phyloP scores from a whole-genome alignment of 2,329 filamentous ascomycete species.

The Neopestalotiopsis rosae region DNA sequence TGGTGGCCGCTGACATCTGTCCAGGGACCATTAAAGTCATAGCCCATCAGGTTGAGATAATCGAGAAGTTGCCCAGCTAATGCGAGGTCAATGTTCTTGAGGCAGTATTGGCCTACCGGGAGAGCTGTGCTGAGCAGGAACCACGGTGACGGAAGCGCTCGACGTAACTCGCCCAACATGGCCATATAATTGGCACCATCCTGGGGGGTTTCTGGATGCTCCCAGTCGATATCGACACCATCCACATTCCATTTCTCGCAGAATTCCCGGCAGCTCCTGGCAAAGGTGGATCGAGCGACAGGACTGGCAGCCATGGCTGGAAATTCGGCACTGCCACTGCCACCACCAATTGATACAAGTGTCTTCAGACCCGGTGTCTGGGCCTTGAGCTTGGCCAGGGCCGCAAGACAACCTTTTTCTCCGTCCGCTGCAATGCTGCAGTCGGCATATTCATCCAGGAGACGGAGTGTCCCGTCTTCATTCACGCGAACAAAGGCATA shows the following conservation, averaged over 20 bases:
- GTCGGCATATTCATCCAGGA: conserved; percentile 70
- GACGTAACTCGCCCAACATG: conserved; percentile 60
- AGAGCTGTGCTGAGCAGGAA: conserved; percentile 68
- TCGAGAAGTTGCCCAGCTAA: conserved; percentile 60
- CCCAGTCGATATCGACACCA: conserved; percentile 74
- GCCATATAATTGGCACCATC: conserved; percentile 63
- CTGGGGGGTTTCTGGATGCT: conserved; percentile 60
- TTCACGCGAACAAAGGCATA: conserved; percentile 61
- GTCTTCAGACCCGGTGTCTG: conserved; percentile 62
- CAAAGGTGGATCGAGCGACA: conserved; percentile 57
- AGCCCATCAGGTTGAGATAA: conserved; percentile 71
- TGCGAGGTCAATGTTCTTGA: conserved; percentile 63
- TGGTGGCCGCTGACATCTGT: conserved; percentile 66
- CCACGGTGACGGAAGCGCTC: conserved; percentile 56
- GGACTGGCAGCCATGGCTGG: conserved; percentile 57
- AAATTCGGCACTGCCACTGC: conserved; percentile 66
- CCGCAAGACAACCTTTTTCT: conserved; percentile 62
- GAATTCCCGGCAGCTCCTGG: conserved; percentile 55
- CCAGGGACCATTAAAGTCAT: conserved; percentile 72
- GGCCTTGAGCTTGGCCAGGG: conserved; percentile 62
- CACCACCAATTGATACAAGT: conserved; percentile 70
- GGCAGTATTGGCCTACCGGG: conserved; percentile 65
- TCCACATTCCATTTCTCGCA: conserved; percentile 64
- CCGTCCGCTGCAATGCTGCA: conserved; percentile 64
- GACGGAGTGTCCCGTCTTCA: conserved; percentile 44